Conservation (phyloP, 495 filamentous ascomycete species). For the Talaromyces wortmannii region DNA sequence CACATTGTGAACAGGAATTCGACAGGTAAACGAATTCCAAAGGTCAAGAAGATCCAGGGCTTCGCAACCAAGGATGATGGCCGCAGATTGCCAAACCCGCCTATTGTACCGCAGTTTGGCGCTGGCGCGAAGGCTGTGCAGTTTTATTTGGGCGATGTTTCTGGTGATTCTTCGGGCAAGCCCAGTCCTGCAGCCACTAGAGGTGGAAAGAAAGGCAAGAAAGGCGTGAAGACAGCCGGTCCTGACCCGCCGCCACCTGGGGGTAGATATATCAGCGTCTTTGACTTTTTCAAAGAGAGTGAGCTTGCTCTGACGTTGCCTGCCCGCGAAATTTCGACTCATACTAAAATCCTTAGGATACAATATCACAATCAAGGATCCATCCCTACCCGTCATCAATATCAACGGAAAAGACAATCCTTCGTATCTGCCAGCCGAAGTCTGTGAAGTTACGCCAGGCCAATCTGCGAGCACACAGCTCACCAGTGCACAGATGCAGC, state of each 20-base stretch:
- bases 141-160: constrained; percentile 32
- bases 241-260: constrained; percentile 13
- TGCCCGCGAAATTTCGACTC: constrained; percentile 3
- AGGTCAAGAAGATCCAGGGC: constrained; percentile 36
- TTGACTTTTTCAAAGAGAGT: constrained; percentile 43
- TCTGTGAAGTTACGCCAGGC: constrained; percentile 57
- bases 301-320: constrained; percentile 11
- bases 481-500: constrained; percentile 43
- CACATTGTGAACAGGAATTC: constrained; percentile 30
- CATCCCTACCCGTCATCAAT: constrained; percentile 59
- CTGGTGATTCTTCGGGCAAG: constrained; percentile 8
- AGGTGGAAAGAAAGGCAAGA: constrained; percentile 24
- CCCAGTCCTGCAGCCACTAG: neutral
- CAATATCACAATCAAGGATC: constrained; percentile 25
- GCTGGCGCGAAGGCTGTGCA: constrained; percentile 34
- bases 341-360: constrained; percentile 28
- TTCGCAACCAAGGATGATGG: constrained; percentile 36
- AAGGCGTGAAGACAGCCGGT: constrained; percentile 20
- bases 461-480: constrained; percentile 56
- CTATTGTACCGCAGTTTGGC: constrained; percentile 22
- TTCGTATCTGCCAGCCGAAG: constrained; percentile 60
- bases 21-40: constrained; percentile 20
- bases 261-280: constrained; percentile 41
- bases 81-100: constrained; percentile 17
- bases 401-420: constrained; percentile 52